Evolutionary conservation across 768 basidiomycete species (phyloP).

Genomic region (Podaxis pistillaris): DNA sequence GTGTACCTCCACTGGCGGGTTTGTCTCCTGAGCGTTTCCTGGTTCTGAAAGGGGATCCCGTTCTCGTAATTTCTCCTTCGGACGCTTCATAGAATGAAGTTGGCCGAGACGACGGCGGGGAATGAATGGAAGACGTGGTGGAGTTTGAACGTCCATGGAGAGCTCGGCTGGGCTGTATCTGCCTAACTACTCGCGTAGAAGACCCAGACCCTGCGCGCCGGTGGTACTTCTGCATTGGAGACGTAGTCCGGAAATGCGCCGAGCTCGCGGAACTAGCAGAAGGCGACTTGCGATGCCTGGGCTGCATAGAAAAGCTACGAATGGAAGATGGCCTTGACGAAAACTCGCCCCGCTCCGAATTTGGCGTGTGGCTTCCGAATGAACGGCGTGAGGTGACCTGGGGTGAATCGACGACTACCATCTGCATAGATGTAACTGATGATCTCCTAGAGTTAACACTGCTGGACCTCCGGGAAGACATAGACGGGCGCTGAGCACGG

Average conservation of each 20-base stretch:
- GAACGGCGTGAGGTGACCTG: constrained; percentile 67
- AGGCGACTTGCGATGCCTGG: constrained; percentile 70
- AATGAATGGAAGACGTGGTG: constrained; percentile 74
- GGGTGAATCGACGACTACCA: constrained; percentile 58
- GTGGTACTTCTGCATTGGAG: constrained; percentile 79
- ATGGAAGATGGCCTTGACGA: constrained; percentile 83
- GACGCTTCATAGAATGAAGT: constrained; percentile 77
- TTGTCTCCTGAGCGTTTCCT: constrained; percentile 47
- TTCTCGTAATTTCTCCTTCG: constrained; percentile 64
- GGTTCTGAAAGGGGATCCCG: constrained; percentile 60
- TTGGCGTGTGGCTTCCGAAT: constrained; percentile 80
- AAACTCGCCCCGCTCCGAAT: constrained; percentile 78
- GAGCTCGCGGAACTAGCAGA: constrained; percentile 79
- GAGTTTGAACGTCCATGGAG: constrained; percentile 74
- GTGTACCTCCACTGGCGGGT: constrained; percentile 38
- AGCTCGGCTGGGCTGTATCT: constrained; percentile 44
- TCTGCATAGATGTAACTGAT: constrained; percentile 48
- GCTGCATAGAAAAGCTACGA: constrained; percentile 70
- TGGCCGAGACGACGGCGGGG: constrained; percentile 72
- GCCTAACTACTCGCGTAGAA: constrained; percentile 77
- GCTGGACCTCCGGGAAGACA: constrained; percentile 85
- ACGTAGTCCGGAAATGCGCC: constrained; percentile 61
- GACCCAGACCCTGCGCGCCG: constrained; percentile 78
- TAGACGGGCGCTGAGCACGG: constrained; percentile 64
- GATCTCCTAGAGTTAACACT: constrained; percentile 85